Conservation (phyloP, 371 early-diverging fungal species). For the Paraphysoderma sedebokerense region DNA sequence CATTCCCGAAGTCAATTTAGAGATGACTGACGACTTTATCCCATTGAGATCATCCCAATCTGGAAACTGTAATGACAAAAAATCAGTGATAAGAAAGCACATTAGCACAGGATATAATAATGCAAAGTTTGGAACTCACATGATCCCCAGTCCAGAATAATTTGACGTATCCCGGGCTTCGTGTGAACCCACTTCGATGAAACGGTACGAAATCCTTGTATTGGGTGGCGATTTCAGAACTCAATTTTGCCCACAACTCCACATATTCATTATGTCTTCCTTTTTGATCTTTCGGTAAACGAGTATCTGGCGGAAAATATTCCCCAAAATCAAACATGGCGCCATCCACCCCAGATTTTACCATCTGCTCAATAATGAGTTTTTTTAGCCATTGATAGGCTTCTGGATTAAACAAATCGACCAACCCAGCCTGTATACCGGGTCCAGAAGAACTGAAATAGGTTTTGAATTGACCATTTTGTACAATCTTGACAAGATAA, state of each 20-base stretch:
- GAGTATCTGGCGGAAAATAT: constrained; percentile 16
- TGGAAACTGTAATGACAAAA: neutral
- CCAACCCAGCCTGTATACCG: constrained; percentile 13
- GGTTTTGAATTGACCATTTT: constrained; percentile 1
- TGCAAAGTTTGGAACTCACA: constrained; percentile 24
- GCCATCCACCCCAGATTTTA: constrained; percentile 15
- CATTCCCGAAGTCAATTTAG: too few relatives aligned
- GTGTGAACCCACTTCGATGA: constrained; percentile 14
- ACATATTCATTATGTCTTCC: too few relatives aligned
- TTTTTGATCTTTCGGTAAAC: too few relatives aligned
- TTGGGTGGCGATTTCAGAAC: too few relatives aligned
- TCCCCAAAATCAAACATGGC: constrained; percentile 20
- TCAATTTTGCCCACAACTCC: constrained; percentile 13
- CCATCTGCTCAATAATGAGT: constrained; percentile 16
- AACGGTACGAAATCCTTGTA: constrained; percentile 14
- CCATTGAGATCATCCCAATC: constrained; percentile 23
- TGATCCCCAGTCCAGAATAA: constrained; percentile 23
- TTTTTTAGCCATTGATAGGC: constrained; percentile 22
- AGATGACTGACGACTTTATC: constrained; percentile 26
- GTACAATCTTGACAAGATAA: constrained; percentile 14
- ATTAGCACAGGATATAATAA: constrained; percentile 5
- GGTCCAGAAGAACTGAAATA: constrained; percentile 7
- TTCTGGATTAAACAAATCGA: constrained; percentile 23
- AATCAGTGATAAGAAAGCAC: neutral
- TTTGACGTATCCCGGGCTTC: constrained; percentile 15